Evolutionary conservation across 208 protist genomes (phyloP).

Genomic region (Trypanosoma scelopori): DNA sequence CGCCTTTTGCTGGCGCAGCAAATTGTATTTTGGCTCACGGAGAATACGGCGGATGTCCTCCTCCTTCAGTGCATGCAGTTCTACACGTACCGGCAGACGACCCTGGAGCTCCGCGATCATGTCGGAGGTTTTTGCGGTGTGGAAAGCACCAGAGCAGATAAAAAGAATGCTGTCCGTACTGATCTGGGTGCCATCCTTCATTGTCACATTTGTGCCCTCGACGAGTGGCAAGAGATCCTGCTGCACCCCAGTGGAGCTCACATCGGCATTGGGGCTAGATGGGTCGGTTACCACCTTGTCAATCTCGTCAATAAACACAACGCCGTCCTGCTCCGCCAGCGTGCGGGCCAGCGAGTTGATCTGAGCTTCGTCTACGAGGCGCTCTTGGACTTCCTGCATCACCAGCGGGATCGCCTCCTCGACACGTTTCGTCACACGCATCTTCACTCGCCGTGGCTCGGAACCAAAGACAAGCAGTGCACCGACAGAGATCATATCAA

Average conservation of each 20-base stretch:
- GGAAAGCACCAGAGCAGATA: conserved; percentile 97
- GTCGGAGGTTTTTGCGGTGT: conserved; percentile 88
- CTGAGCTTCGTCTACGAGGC: conserved; percentile 87
- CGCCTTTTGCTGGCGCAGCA: conserved; percentile 91
- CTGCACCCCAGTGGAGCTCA: conserved; percentile 95
- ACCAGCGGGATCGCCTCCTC: conserved; percentile 79
- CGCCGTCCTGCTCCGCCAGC: conserved; percentile 93
- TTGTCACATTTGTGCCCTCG: conserved; percentile 94
- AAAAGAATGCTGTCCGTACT: conserved; percentile 98
- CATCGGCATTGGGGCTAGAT: conserved; percentile 66
- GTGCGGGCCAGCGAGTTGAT: conserved; percentile 82
- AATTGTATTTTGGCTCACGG: conserved; percentile 96
- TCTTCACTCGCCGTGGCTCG: conserved; percentile 50
- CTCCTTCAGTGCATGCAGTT: conserved; percentile 95
- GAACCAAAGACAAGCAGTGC: conserved; percentile 58
- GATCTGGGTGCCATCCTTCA: conserved; percentile 95
- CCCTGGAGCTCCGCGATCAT: conserved; percentile 96
- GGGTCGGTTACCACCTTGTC: conserved; percentile 95
- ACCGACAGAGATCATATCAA: conserved; percentile 66
- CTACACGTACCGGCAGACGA: conserved; percentile 97
- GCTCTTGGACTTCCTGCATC: conserved; percentile 85
- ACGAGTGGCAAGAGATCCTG: conserved; percentile 97
- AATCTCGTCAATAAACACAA: conserved; percentile 99
- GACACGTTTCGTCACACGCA: conserved; percentile 68
- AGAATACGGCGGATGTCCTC: conserved; percentile 96